phyloP scores from a whole-genome alignment of 257 asterid genomes.

The Lycium ferocissimum region DNA sequence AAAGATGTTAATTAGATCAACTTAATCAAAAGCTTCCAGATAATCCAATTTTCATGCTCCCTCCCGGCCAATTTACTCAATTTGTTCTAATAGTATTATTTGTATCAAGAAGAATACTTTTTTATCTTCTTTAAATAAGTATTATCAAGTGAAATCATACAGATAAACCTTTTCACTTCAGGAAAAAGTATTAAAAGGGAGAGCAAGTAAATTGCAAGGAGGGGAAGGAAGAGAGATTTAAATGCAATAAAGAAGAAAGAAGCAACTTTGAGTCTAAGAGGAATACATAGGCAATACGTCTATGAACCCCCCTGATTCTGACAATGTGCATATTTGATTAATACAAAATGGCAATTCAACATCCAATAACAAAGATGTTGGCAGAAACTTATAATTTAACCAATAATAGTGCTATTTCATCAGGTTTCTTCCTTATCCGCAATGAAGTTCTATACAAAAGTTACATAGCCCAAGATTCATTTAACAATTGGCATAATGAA shows the following conservation, averaged over 20 bases:
- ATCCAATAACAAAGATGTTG: conserved; percentile 9
- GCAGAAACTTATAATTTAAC: not conserved
- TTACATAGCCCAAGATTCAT: conserved; percentile 6
- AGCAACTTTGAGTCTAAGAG: not conserved
- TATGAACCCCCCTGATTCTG: conserved; percentile 1
- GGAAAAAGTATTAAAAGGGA: conserved; percentile 3
- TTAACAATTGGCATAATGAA: not conserved
- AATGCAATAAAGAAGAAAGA: not conserved
- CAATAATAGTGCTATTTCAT: not conserved
- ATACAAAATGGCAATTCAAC: conserved; percentile 24
- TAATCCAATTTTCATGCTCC: conserved; percentile 13
- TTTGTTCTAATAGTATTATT: not conserved
- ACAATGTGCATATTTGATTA: not conserved
- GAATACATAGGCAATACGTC: not conserved
- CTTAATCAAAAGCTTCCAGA: conserved; percentile 22
- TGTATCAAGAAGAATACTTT: not conserved
- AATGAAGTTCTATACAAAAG: not conserved
- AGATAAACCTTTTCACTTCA: not conserved
- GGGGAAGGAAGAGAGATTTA: not conserved
- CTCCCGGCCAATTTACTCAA: not conserved
- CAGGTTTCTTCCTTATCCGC: conserved; percentile 14
- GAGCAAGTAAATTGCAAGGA: conserved; percentile 17
- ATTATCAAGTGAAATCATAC: not conserved
- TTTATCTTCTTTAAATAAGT: not conserved
- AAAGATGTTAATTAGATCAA: not conserved